A percentile compares a stretch with the other conserved stretches of the same genome.
Evolutionary conservation across 768 basidiomycete genomes (phyloP).

Genomic region (Boletus rufocinnamomeus): DNA sequence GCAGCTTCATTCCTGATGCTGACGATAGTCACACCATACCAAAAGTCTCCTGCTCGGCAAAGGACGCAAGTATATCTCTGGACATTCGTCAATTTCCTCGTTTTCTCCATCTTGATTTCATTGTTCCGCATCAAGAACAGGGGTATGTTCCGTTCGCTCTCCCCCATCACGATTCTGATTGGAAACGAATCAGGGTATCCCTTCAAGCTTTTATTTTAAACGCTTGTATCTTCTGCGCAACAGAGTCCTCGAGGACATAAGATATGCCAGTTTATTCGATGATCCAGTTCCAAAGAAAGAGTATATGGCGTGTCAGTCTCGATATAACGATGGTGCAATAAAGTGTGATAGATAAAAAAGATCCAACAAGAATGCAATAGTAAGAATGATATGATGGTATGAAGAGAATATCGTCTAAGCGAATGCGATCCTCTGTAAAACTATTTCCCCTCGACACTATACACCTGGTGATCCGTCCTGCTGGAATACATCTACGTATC

Average conservation of each 20-base stretch:
- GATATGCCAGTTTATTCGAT: background rate
- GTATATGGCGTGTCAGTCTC: constrained; percentile 1
- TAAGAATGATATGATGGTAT: constrained; percentile 24
- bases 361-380: constrained; percentile 21
- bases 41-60: constrained; percentile 71
- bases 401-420: constrained; percentile 7
- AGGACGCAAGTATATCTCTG: constrained; percentile 88
- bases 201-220: constrained; percentile 72
- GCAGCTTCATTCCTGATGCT: constrained; percentile 79
- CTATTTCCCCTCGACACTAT: background rate
- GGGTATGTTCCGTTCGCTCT: constrained; percentile 45
- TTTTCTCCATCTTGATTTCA: constrained; percentile 85
- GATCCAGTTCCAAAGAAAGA: constrained; percentile 1
- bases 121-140: constrained; percentile 91
- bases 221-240: background rate
- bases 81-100: constrained; percentile 75
- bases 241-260: background rate
- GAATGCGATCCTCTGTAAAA: background rate
- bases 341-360: constrained; percentile 25
- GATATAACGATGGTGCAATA: constrained; percentile 12
- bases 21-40: constrained; percentile 76
- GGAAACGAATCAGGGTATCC: constrained; percentile 60
- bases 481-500: constrained; percentile 92
- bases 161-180: constrained; percentile 1
- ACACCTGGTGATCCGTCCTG: constrained; percentile 40